Percentiles rank a stretch among this genome's conserved stretches.
These are phyloP conservation scores for Stenocarpella maydis DNA, from an alignment of 2,329 filamentous ascomycete species.

Conservation along the genomic window DNA sequence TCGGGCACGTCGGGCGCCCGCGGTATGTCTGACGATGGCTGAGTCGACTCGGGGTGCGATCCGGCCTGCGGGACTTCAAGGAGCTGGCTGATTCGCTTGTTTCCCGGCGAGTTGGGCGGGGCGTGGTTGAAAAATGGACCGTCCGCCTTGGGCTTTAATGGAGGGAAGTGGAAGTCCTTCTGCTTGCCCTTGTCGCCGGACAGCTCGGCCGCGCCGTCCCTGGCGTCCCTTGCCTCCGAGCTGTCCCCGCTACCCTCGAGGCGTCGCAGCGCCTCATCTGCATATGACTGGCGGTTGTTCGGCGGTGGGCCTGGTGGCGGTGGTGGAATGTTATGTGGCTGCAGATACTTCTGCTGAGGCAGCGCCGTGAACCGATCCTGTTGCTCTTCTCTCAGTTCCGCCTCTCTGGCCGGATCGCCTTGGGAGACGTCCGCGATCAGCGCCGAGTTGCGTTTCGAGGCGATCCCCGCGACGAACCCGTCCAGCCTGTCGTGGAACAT, in stretches of 20 bases:
- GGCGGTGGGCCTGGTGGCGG: conserved; percentile 41
- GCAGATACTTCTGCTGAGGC: conserved; percentile 72
- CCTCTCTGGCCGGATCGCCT: conserved; percentile 80
- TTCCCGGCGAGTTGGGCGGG: conserved; percentile 55
- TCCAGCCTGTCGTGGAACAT: conserved; percentile 87
- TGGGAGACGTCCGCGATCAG: conserved; percentile 83
- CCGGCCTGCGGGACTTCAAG: conserved; percentile 36
- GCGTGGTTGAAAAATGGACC: conserved; percentile 68
- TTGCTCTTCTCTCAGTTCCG: conserved; percentile 80
- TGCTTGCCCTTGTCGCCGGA: conserved; percentile 46
- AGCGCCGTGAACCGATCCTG: conserved; percentile 86
- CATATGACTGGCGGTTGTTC: conserved; percentile 39
- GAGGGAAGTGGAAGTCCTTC: conserved; percentile 67
- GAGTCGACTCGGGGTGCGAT: conserved; percentile 25
- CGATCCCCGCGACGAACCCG: conserved; percentile 85
- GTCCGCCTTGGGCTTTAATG: conserved; percentile 56
- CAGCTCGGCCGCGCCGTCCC: conserved; percentile 38
- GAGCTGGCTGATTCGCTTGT: conserved; percentile 44
- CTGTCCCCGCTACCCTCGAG: conserved; percentile 60
- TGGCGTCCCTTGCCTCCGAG: conserved; percentile 49
- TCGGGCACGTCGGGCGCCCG: conserved; percentile 55
- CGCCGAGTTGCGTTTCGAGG: conserved; percentile 85
- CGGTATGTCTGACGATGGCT: conserved; percentile 21
- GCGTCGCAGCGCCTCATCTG: conserved; percentile 57
- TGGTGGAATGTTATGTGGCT: conserved; percentile 56